phyloP scores from a whole-genome alignment of 352 stramenopile species.

The Phytophthora agathidicida region DNA sequence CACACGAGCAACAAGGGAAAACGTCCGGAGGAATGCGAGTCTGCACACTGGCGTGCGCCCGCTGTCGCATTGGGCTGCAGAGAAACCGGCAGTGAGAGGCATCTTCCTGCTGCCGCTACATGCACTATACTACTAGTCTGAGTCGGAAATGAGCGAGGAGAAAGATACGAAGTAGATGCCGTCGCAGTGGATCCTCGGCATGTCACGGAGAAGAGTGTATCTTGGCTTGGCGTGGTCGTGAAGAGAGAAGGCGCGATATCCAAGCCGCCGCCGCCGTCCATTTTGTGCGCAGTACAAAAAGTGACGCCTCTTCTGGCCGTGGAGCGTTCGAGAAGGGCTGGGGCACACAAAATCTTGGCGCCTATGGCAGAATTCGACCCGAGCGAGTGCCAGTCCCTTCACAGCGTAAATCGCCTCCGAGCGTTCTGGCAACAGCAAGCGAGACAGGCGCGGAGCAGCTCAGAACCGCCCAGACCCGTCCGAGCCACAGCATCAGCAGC shows the following conservation, averaged over 20 bases:
- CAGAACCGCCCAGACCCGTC: constrained; percentile 28
- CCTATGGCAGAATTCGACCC: constrained; percentile 23
- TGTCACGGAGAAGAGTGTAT: constrained; percentile 2
- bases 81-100: constrained; percentile 1
- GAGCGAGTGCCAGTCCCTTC: constrained; percentile 10
- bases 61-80: constrained; percentile 24
- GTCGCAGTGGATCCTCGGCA: too few species aligned
- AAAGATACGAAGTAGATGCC: too few species aligned
- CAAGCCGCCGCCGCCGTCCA: neutral
- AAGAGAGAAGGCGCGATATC: too few species aligned
- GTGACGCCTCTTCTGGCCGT: neutral
- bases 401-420: neutral
- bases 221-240: too few species aligned
- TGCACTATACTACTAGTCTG: too few species aligned
- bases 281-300: constrained; percentile 1
- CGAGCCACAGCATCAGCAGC: constrained; percentile 15
- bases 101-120: too few species aligned
- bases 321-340: neutral
- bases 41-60: constrained; percentile 14
- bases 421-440: constrained; percentile 22
- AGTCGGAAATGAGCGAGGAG: constrained; percentile 5
- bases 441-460: constrained; percentile 32
- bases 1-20: neutral
- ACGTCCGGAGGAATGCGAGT: constrained; percentile 6
- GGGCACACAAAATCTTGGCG: constrained; percentile 15